Conservation (phyloP, 2,329 filamentous ascomycete genomes). For the Aspergillus aculeatinus region DNA sequence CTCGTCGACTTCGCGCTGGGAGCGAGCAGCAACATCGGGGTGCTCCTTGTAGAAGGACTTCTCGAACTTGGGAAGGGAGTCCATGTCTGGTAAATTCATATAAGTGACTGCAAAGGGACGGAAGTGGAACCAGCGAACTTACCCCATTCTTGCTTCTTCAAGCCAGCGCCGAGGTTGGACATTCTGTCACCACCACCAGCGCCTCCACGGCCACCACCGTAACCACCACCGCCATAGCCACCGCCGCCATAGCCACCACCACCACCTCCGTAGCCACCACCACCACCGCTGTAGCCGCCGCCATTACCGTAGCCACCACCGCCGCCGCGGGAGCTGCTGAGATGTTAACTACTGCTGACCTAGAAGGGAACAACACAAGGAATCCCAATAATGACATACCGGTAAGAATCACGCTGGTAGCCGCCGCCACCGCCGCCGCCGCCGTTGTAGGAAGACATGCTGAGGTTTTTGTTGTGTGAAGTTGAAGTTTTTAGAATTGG, state of each 20-base stretch:
- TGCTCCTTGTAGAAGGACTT: constrained; percentile 99
- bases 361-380: background rate
- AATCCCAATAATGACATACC: constrained; percentile 26
- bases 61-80: constrained; percentile 87
- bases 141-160: constrained; percentile 91
- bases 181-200: constrained; percentile 86
- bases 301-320: constrained; percentile 50
- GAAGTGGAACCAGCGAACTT: constrained; percentile 41
- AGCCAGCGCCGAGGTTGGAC: constrained; percentile 80
- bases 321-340: constrained; percentile 45
- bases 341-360: background rate
- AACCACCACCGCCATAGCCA: constrained; percentile 30
- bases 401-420: constrained; percentile 56
- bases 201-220: constrained; percentile 46
- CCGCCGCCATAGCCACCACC: constrained; percentile 30
- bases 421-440: constrained; percentile 44
- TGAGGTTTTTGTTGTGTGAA: constrained; percentile 27
- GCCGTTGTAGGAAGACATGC: constrained; percentile 73
- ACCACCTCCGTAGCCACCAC: constrained; percentile 26
- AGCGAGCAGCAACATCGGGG: constrained; percentile 70
- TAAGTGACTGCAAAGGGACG: constrained; percentile 25
- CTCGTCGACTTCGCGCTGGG: constrained; percentile 75
- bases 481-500: background rate
- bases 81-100: constrained; percentile 61
- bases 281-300: constrained; percentile 45